Conservation (phyloP, 179 eudicot genomes). For the Silene noctiflora region DNA sequence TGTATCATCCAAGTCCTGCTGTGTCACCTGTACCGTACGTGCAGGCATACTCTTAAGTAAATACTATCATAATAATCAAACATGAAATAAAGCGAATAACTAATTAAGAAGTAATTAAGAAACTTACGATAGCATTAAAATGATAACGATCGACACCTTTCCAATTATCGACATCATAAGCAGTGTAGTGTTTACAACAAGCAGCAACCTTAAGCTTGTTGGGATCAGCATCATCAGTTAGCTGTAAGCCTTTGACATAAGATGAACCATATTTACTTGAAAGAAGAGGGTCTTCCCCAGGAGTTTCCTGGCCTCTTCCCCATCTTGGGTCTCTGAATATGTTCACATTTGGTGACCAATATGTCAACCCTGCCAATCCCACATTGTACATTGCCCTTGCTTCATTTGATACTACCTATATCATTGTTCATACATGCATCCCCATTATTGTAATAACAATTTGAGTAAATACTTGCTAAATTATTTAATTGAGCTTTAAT, state of each 20-base stretch:
- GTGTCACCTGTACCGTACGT: slow-evolving; percentile 42
- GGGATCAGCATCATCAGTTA: slow-evolving; percentile 41
- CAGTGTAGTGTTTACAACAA: slow-evolving; percentile 83
- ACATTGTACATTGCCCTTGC: slow-evolving; percentile 86
- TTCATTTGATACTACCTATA: slow-evolving; percentile 72
- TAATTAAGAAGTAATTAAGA: no score
- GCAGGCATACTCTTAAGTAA: no score
- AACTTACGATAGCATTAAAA: slow-evolving; percentile 59
- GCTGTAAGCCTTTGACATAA: slow-evolving; percentile 64
- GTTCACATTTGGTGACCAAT: slow-evolving; percentile 77
- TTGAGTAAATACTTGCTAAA: no score
- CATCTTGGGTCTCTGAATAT: slow-evolving; percentile 79
- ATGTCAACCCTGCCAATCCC: slow-evolving; percentile 68
- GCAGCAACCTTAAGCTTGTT: slow-evolving; percentile 72
- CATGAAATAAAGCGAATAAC: no score
- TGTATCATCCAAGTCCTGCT: slow-evolving; percentile 70
- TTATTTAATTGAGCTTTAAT: no score
- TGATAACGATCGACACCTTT: slow-evolving; percentile 51
- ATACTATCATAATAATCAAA: no score
- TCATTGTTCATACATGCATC: background rate
- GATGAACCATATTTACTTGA: slow-evolving; percentile 41
- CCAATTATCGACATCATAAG: slow-evolving; percentile 78
- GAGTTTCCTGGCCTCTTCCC: slow-evolving; percentile 88
- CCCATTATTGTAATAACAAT: no score
- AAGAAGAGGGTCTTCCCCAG: slow-evolving; percentile 84